Conservation (phyloP, 306 rosid genomes). For the Inga laurina region DNA sequence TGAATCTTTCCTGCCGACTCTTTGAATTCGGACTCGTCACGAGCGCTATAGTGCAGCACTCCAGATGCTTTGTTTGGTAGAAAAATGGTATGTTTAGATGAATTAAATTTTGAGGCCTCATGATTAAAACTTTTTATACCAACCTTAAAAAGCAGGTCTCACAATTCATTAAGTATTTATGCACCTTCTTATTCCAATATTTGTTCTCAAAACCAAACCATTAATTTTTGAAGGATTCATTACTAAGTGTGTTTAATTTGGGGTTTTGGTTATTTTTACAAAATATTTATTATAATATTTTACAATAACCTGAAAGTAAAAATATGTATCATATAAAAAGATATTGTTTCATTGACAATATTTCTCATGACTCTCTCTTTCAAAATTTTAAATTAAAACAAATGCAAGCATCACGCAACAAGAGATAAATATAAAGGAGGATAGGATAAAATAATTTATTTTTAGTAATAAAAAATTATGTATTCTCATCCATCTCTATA, state of each 20-base stretch:
- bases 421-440: neutral
- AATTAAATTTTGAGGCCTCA: neutral
- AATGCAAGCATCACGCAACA: neutral
- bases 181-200: too few relatives aligned
- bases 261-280: neutral
- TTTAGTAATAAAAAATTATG: neutral
- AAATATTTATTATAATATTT: too few relatives aligned
- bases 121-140: neutral
- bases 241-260: too few relatives aligned
- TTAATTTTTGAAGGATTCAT: too few relatives aligned
- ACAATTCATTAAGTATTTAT: neutral
- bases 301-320: neutral
- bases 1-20: neutral
- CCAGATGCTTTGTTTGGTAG: neutral
- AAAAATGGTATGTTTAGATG: neutral
- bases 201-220: neutral
- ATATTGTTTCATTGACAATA: neutral
- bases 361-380: neutral
- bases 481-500: neutral
- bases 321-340: neutral
- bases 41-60: neutral
- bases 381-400: neutral
- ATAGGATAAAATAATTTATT: neutral
- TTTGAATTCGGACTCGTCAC: neutral
- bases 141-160: neutral